Evolutionary conservation across 495 filamentous ascomycete species (phyloP), one percentile per base, ranked within the genome.

Genomic region (Evansstolkia leycettana): DNA sequence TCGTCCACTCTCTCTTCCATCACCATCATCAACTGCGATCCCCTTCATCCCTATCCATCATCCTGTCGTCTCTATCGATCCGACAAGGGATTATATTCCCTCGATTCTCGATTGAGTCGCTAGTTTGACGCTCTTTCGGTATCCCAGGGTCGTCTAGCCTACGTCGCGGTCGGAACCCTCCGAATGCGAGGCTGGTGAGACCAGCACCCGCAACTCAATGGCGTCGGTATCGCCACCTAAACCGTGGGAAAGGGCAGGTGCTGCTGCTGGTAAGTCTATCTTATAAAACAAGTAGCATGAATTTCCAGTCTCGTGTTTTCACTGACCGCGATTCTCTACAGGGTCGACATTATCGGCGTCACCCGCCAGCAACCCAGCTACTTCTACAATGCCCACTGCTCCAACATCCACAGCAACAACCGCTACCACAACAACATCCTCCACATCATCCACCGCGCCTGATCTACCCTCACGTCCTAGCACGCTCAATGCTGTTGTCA

Each of bases 241-340:
- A 62, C 89, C 89, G 13, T 96, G 89, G 89, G 89, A 96, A 62
- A 75, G 77, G 55, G 71, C 74, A 38, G 80, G 84, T 55, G 73
- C 74, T 34, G 54, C 70, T 40, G 62, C 73, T 46, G 57, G 70
- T 65, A 55, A 55, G 46, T 58, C 14, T n/a, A n/a, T n/a, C n/a
- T n/a, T n/a, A n/a, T n/a, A n/a, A n/a, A n/a, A n/a, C n/a, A n/a
- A n/a, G n/a, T n/a, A n/a, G n/a, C n/a, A n/a, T n/a, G n/a, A n/a
- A n/a, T n/a, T n/a, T n/a, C n/a, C n/a, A n/a, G n/a, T n/a, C n/a
- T n/a, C n/a, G n/a, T n/a, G n/a, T n/a, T n/a, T n/a, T n/a, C n/a
- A n/a, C n/a, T n/a, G n/a, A n/a, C n/a, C n/a, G n/a, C n/a, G n/a
- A n/a, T n/a, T n/a, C n/a, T 38, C 27, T 15, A 10, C 13, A 69